Percentiles rank a stretch among this genome's conserved stretches.
These are phyloP conservation scores for Albophoma yamanashiensis DNA, from an alignment of 2,329 filamentous ascomycete genomes.

Conservation along the genomic window DNA sequence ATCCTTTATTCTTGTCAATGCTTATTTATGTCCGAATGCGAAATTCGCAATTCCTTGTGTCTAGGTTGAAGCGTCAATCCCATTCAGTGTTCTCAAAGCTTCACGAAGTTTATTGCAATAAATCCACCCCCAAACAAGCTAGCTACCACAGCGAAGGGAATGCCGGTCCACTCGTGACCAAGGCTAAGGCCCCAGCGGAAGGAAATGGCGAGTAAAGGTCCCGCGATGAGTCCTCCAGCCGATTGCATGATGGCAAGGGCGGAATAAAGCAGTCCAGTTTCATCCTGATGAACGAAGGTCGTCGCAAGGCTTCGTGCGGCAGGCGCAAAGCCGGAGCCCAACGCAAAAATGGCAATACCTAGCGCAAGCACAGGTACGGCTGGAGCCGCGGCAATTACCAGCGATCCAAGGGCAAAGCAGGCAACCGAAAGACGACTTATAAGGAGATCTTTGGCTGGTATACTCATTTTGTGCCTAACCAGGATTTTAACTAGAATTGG, in stretches of 20 bases:
- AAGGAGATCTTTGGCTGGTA: neutral
- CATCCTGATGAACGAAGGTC: neutral
- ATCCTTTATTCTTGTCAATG: too few species aligned
- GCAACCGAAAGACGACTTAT: neutral
- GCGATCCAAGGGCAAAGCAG: neutral
- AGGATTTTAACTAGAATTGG: neutral
- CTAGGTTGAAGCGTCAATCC: neutral
- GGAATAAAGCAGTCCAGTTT: neutral
- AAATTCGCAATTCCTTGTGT: neutral
- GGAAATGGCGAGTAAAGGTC: neutral
- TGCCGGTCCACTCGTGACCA: neutral
- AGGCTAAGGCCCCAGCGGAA: neutral
- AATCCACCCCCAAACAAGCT: neutral
- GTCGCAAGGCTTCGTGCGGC: neutral
- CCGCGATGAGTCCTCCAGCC: neutral
- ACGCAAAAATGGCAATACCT: neutral
- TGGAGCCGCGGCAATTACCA: neutral
- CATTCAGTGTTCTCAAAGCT: neutral
- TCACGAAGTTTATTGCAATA: neutral
- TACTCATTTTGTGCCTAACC: neutral
- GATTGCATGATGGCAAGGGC: neutral
- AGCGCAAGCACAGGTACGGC: neutral
- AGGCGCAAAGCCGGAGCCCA: neutral
- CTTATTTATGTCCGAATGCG: neutral
- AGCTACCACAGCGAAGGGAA: neutral